These are phyloP conservation scores for Guadua angustifolia DNA, from an alignment of 176 grass and related monocot genomes.

Conservation along the genomic window DNA sequence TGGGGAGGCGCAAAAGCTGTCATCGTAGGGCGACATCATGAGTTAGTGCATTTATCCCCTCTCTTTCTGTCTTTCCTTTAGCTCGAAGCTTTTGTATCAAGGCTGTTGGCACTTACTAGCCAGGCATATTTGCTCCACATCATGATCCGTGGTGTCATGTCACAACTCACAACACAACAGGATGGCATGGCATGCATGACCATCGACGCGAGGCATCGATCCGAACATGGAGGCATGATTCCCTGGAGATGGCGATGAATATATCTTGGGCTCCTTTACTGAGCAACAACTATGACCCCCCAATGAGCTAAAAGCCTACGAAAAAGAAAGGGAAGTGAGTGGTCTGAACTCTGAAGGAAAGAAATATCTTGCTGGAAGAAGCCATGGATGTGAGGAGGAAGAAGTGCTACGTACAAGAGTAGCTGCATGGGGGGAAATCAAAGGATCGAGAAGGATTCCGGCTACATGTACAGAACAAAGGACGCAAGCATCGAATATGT, in stretches of 20 bases:
- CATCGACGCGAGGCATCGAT: too few relatives aligned
- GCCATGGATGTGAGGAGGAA: not conserved
- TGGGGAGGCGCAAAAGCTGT: slow-evolving; percentile 30
- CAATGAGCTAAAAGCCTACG: slow-evolving; percentile 7
- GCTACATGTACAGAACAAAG: slow-evolving; percentile 46
- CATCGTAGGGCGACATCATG: slow-evolving; percentile 50
- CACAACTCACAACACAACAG: not conserved
- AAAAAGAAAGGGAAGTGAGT: not conserved
- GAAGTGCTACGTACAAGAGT: slow-evolving; percentile 42
- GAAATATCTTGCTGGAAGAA: not conserved
- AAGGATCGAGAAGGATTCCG: slow-evolving; percentile 45
- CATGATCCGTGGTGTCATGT: slow-evolving; percentile 50
- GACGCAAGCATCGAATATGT: slow-evolving; percentile 49
- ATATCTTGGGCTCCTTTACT: slow-evolving; percentile 11
- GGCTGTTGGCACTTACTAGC: slow-evolving; percentile 45
- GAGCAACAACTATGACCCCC: slow-evolving; percentile 11
- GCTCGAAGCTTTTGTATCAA: slow-evolving; percentile 54
- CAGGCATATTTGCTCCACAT: slow-evolving; percentile 38
- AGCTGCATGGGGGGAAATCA: slow-evolving; percentile 6
- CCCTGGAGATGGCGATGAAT: slow-evolving; percentile 22
- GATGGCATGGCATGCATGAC: slow-evolving; percentile 7
- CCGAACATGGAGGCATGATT: slow-evolving; percentile 46
- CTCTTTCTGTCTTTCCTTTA: slow-evolving; percentile 54
- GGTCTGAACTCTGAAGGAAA: slow-evolving; percentile 8
- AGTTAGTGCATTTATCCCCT: slow-evolving; percentile 36